These are phyloP conservation scores for Colletotrichum cereale DNA, from an alignment of 2,329 filamentous ascomycete genomes.

Conservation along the genomic window DNA sequence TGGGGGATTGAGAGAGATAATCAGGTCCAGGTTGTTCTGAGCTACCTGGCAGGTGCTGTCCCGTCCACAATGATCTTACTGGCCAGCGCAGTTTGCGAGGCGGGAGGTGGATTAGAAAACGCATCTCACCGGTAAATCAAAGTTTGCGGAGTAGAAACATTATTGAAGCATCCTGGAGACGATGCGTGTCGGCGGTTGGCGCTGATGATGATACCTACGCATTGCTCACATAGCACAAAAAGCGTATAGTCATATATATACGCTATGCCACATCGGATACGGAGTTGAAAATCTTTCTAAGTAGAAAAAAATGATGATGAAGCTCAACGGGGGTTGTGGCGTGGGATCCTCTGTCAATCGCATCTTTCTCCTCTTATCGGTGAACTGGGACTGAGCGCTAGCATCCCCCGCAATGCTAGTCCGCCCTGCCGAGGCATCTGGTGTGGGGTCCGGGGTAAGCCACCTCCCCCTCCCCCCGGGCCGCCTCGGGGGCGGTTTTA, in stretches of 20 bases:
- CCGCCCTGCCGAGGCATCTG: constrained; percentile 39
- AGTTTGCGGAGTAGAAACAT: background rate
- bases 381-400: constrained; percentile 11
- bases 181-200: constrained; percentile 7
- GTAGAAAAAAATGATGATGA: background rate
- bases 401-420: constrained; percentile 32
- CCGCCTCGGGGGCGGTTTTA: background rate
- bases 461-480: background rate
- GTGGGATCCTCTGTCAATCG: background rate
- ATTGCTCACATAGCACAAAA: constrained; percentile 4
- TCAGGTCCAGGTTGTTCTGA: background rate
- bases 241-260: background rate
- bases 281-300: constrained; percentile 9
- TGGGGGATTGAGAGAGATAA: background rate
- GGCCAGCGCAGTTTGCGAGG: background rate
- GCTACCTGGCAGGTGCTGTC: background rate
- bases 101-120: background rate
- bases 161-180: background rate
- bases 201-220: constrained; percentile 16
- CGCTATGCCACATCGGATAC: background rate
- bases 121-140: background rate
- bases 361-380: background rate
- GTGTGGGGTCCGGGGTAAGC: constrained; percentile 39
- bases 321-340: background rate
- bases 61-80: background rate